A percentile compares a stretch with the other conserved stretches of the same genome.
Evolutionary conservation across 2,329 filamentous ascomycete species (phyloP).

Genomic region (Catunica adiposa): DNA sequence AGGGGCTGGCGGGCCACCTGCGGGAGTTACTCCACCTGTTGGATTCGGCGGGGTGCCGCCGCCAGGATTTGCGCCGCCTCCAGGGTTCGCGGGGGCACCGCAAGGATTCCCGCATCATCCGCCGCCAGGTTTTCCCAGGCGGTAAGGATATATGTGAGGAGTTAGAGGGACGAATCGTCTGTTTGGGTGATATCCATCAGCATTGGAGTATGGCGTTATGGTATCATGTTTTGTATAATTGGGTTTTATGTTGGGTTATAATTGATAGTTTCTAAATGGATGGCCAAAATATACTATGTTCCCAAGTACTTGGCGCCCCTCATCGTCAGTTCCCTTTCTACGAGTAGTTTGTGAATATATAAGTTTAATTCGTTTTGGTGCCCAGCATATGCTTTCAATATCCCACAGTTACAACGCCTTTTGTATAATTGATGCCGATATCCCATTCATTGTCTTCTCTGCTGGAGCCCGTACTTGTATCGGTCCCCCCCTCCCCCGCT

Average conservation of each 20-base stretch:
- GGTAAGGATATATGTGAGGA: not conserved
- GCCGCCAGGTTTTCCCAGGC: slow-evolving; percentile 16
- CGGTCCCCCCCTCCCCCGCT: too few relatives aligned
- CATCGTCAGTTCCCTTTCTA: too few relatives aligned
- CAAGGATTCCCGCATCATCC: slow-evolving; percentile 24
- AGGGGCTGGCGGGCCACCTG: slow-evolving; percentile 18
- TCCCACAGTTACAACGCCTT: too few relatives aligned
- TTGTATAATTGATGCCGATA: too few relatives aligned
- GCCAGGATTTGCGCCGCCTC: slow-evolving; percentile 29
- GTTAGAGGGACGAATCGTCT: not conserved
- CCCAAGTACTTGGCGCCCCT: too few relatives aligned
- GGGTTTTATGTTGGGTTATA: not conserved
- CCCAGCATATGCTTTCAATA: too few relatives aligned
- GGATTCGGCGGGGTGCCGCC: slow-evolving; percentile 23
- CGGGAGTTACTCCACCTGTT: slow-evolving; percentile 17
- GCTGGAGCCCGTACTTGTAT: too few relatives aligned
- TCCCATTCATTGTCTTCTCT: too few relatives aligned
- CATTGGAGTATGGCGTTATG: not conserved
- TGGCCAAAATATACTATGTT: too few relatives aligned
- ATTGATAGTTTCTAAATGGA: not conserved
- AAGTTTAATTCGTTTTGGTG: too few relatives aligned
- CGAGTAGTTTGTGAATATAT: too few relatives aligned
- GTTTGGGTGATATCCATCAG: slow-evolving; percentile 1
- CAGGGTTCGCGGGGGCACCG: too few relatives aligned
- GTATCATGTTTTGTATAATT: not conserved